Evolutionary conservation across 352 stramenopile genomes (phyloP), one percentile per base, ranked within the genome.

Genomic region (Globisporangium yorkense): DNA sequence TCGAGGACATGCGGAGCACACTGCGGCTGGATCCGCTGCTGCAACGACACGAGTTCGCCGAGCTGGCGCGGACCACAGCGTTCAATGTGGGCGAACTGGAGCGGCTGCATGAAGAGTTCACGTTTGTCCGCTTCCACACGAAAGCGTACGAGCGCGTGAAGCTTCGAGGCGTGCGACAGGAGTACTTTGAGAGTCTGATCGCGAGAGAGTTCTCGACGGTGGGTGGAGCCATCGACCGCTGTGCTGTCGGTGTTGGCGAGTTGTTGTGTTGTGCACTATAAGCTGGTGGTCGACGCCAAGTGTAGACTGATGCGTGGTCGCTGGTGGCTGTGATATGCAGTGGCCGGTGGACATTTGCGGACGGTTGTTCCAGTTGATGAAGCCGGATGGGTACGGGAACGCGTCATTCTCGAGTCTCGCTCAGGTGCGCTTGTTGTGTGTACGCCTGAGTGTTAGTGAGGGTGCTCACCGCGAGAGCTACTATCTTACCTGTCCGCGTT

Each of bases 21-120:
- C 24, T 87, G 53, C 74, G 80, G 0, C 63, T 71, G 5, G 62
- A 85, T n/a, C 57, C 77, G 4, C 63, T 74, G 31, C 61, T 88
- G 52, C 71, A 77, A 24, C 69, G 79, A n/a, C 67, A 66, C 18
- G 80, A 90, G 52, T 57, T 85, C n/a, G 61, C 64, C 7, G 68
- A 72, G n/a, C 54, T 90, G 41, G 53, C 71, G 10, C 71, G 75
- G 24, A 66, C 67, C 8, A 84, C 77, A 0, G 70, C 80, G 51
- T 90, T 90, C 46, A 73, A 67, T 21, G 64, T 61, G 5, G 60
- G 63, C n/a, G 76, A 90, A 58, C 66, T 90, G 51, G 64, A 73
- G 41, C 63, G 64, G 24, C 59, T 90, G 15, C 76, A 88, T 8
- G 72, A 84, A 31, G 80, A 90, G 57, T 90, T 88, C 55, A 75